These are phyloP conservation scores for Tuctoria greenei DNA, from an alignment of 176 grass and related monocot genomes.

Conservation along the genomic window DNA sequence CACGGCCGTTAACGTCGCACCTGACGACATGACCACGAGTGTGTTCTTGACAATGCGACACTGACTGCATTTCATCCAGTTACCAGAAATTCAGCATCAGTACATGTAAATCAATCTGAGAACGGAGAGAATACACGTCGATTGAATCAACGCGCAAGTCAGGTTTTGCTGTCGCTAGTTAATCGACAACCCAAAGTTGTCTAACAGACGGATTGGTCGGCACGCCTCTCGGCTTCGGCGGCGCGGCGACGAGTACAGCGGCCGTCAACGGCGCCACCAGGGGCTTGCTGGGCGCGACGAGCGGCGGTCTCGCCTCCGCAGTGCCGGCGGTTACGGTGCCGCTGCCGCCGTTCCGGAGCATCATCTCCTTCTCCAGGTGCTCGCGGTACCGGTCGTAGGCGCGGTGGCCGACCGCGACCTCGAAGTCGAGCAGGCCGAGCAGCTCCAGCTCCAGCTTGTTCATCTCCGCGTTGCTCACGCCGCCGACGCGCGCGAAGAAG, in stretches of 20 bases:
- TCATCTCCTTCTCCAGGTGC: slow-evolving; percentile 61
- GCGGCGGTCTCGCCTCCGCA: not conserved
- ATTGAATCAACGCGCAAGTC: too few species aligned
- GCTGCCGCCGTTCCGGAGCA: not conserved
- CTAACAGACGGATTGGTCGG: too few species aligned
- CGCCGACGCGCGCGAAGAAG: slow-evolving; percentile 90
- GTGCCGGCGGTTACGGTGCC: too few species aligned
- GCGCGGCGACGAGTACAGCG: not conserved
- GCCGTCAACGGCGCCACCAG: not conserved
- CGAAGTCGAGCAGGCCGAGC: slow-evolving; percentile 69
- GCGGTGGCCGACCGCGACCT: slow-evolving; percentile 49
- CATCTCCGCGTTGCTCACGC: slow-evolving; percentile 86
- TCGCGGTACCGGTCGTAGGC: slow-evolving; percentile 56
- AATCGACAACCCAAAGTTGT: not conserved
- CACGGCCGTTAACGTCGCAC: too few species aligned
- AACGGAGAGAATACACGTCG: too few species aligned
- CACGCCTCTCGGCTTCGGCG: not conserved
- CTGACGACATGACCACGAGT: too few species aligned
- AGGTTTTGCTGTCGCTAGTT: not conserved
- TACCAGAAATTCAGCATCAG: too few species aligned
- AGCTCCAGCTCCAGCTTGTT: slow-evolving; percentile 90
- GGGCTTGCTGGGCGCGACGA: not conserved
- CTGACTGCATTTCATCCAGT: too few species aligned
- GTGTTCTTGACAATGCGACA: too few species aligned
- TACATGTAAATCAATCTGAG: too few species aligned